These are phyloP conservation scores for Streptanthus diversifolius DNA, from an alignment of 345 rosid species.

Conservation along the genomic window DNA sequence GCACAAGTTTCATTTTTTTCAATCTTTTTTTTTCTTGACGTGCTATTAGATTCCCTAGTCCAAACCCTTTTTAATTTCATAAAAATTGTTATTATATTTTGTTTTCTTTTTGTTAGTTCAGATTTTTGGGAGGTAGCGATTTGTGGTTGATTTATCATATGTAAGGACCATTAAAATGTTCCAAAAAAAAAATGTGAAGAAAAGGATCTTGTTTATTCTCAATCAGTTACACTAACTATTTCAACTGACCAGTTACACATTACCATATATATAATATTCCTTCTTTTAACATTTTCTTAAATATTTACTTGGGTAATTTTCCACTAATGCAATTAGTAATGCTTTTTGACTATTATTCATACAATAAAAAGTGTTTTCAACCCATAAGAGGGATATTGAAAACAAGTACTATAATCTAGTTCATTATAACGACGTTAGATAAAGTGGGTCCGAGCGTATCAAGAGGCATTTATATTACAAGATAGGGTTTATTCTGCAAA, in stretches of 20 bases:
- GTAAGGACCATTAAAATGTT: slow-evolving; percentile 1
- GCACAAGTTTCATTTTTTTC: neutral
- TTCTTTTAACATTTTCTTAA: neutral
- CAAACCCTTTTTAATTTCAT: neutral
- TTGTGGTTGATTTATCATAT: slow-evolving; percentile 3
- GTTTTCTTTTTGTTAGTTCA: slow-evolving; percentile 8
- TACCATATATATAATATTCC: neutral
- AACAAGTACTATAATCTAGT: neutral
- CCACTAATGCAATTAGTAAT: neutral
- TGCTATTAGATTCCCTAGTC: neutral
- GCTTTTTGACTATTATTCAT: neutral
- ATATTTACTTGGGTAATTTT: neutral
- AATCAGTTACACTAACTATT: neutral
- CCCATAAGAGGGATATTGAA: neutral
- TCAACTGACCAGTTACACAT: neutral
- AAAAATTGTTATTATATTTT: slow-evolving; percentile 21
- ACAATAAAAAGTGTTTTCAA: neutral
- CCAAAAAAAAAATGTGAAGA: neutral
- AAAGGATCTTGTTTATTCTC: neutral
- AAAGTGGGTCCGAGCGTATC: neutral
- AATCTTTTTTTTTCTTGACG: neutral
- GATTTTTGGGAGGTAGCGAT: slow-evolving; percentile 18
- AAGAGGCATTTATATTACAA: slow-evolving; percentile 7
- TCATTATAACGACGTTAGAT: neutral
- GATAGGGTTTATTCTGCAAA: neutral